These are phyloP conservation scores for Colletotrichum tanaceti DNA, from an alignment of 2,329 filamentous ascomycete genomes.

Conservation along the genomic window DNA sequence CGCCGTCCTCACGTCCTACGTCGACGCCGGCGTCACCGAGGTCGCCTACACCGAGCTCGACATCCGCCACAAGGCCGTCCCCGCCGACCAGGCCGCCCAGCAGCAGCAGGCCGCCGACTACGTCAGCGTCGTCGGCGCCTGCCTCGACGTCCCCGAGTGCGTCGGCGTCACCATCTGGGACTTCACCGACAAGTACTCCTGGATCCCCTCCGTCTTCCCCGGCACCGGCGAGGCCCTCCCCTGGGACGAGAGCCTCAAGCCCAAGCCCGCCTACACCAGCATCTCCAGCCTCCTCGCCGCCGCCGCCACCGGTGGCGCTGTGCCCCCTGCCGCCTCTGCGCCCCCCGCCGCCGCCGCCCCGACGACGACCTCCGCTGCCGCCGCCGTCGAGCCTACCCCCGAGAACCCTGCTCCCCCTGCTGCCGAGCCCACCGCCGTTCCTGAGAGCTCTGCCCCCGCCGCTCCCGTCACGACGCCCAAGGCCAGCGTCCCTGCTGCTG, in stretches of 20 bases:
- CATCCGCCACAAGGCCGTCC: conserved; percentile 59
- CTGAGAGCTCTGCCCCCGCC: conserved; percentile 19
- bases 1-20: conserved; percentile 64
- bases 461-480: neutral
- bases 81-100: conserved; percentile 53
- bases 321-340: conserved; percentile 18
- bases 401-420: conserved; percentile 20
- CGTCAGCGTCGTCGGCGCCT: conserved; percentile 48
- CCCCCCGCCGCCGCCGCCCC: neutral
- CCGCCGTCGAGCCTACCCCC: conserved; percentile 12
- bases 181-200: conserved; percentile 53
- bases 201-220: conserved; percentile 53
- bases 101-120: conserved; percentile 61
- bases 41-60: conserved; percentile 63
- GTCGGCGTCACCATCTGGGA: conserved; percentile 56
- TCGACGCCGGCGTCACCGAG: conserved; percentile 57
- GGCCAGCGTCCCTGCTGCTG: neutral
- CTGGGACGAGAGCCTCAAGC: conserved; percentile 51
- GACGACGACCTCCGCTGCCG: conserved; percentile 9
- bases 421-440: conserved; percentile 7
- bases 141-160: conserved; percentile 48
- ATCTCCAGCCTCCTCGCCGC: conserved; percentile 52
- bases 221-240: conserved; percentile 53
- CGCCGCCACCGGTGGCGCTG: conserved; percentile 34
- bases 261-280: conserved; percentile 55